Base-by-base conservation (phyloP, 257 asterid genomes). In the Echium plantagineum region DNA sequence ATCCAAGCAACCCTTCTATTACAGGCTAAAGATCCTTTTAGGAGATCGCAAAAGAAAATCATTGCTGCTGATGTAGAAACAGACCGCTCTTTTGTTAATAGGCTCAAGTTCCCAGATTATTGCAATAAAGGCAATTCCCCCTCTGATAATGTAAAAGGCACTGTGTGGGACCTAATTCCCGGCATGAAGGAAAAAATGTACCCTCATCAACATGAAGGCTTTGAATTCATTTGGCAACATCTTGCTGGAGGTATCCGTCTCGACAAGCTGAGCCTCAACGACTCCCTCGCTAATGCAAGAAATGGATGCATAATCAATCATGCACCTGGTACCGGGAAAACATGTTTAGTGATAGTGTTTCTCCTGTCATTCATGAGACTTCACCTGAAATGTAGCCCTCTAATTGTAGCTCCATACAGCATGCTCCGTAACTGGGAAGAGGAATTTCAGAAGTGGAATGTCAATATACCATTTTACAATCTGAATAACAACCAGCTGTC, bases 271-370 rank as follows among this genome's bases (percentile, higher is more conserved):
- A 22, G 20, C 47, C 77, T 83, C 42, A 32, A n/a, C 30, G 55
- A 42, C 10, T 75, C 66, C 0, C 63, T 74, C 0, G 32, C 78
- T 0, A 28, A 38, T 4, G 76, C 69, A 1, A 86, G 95, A 49
- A 68, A 78, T 7, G 94, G 97, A 65, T 85, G 95, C 80, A 83
- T 90, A 47, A 83, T 90, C 57, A 87, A 94, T 3, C 97, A 90
- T 54, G 93, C 87, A 5, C 97, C 95, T n/a, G 94, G 96, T 24
- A 87, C 96, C 0, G 96, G 97, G 61, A 85, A 90, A 71, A 81
- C 91, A 59, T 79, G 81, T 16, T 79, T 87, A 42, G 74, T 85
- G 8, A 71, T 90, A 30, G 85, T 81, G 35, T 87, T 90, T 62
- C 81, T 83, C 66, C 80, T 75, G 57, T 63, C 95, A 7, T 77